Evolutionary conservation across 495 filamentous ascomycete species (phyloP).

Genomic region (Penicillium fimorum): DNA sequence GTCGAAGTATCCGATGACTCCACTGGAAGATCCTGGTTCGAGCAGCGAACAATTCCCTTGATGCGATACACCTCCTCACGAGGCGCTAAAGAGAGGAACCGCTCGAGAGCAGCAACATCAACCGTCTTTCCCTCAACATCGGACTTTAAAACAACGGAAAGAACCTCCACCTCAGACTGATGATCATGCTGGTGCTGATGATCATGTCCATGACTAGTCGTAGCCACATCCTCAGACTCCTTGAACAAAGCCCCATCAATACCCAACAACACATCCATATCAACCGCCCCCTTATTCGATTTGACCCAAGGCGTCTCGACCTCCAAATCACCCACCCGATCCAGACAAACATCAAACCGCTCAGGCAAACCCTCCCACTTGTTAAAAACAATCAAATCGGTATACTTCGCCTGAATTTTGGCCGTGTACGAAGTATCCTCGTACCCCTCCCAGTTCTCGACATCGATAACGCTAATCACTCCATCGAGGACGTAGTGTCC

Average conservation of each 20-base stretch:
- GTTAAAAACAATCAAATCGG: slow-evolving; percentile 90
- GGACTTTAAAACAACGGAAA: slow-evolving; percentile 67
- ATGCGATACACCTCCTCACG: slow-evolving; percentile 95
- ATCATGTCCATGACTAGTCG: slow-evolving; percentile 14
- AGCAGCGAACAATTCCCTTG: slow-evolving; percentile 72
- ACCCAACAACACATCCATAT: slow-evolving; percentile 75
- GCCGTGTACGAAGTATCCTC: slow-evolving; percentile 87
- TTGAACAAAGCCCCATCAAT: slow-evolving; percentile 77
- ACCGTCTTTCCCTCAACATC: slow-evolving; percentile 41
- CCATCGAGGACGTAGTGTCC: slow-evolving; percentile 75
- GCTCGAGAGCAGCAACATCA: slow-evolving; percentile 62
- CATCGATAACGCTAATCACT: slow-evolving; percentile 88
- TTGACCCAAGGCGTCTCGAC: slow-evolving; percentile 78
- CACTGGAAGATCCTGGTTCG: slow-evolving; percentile 52
- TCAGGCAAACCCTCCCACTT: slow-evolving; percentile 85
- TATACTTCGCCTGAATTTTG: slow-evolving; percentile 83
- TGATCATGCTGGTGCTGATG: slow-evolving; percentile 46
- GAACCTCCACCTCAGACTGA: slow-evolving; percentile 85
- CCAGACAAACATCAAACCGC: slow-evolving; percentile 75
- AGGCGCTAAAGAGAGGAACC: slow-evolving; percentile 65
- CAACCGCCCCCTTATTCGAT: slow-evolving; percentile 72
- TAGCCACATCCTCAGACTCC: slow-evolving; percentile 36
- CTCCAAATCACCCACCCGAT: slow-evolving; percentile 83
- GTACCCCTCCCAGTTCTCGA: slow-evolving; percentile 96
- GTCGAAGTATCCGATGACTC: slow-evolving; percentile 54